Base-by-base conservation (phyloP, 257 asterid genomes). In the Nicotiana noctiflora region DNA sequence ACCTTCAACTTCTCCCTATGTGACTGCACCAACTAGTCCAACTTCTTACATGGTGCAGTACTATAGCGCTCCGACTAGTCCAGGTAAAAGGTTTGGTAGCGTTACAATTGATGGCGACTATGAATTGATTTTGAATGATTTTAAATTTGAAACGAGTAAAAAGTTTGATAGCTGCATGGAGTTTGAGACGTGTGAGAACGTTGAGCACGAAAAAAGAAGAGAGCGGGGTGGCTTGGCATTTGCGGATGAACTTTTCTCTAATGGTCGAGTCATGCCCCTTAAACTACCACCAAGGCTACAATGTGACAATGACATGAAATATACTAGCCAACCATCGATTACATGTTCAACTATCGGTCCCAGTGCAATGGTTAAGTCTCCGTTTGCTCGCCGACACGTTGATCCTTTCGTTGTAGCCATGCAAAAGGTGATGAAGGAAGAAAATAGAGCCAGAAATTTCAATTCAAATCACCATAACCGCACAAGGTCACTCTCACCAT, bases 221-320 rank as follows among this genome's bases (percentile, higher is more conserved):
- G 89, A 84, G 63, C 84, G 87, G 6, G 83, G 85, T 15, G 90
- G 82, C 34, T 93, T 90, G 91, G 92, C 92, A 0, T 91, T 93
- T 52, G 98, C 94, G 0, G 97, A 90, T 34, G 94, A 93, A 27
- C 87, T 92, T 52, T 93, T 93, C 81, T 64, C 85, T 25, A 85
- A 90, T 19, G 98, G 98, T 61, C 72, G 79, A 44, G 92, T 90
- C 66, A 86, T 90, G 92, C 98, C 98, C 10, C 84, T 93, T 53
- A 93, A 91, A 64, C 96, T 86, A 29, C 98, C 97, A 4, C 98
- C 97, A 6, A 80, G 96, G 85, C 91, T 92, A 34, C 93, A 86
- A 23, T 75, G 1, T 19, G 84, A 85, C 27, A 14, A 76, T 17
- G 86, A 83, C 2, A 72, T 6, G 76, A 80, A 44, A 74, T 76